Conservation (phyloP, 305 asterid genomes). For the Plantago rigida region DNA sequence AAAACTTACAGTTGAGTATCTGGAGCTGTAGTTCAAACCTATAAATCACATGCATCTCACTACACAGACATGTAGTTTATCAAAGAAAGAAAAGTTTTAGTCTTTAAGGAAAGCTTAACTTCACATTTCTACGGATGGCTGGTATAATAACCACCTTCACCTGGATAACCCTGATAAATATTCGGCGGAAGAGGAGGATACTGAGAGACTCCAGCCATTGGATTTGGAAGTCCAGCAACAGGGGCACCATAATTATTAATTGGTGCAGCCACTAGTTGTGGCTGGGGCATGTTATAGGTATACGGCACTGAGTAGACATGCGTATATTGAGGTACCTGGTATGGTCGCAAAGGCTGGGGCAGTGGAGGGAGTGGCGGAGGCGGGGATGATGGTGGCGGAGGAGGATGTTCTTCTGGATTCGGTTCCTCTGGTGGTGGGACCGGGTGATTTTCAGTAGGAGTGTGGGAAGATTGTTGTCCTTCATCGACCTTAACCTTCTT, state of each 20-base stretch:
- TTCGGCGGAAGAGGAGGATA: slow-evolving; percentile 1
- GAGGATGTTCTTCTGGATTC: slow-evolving; percentile 45
- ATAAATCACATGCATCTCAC: slow-evolving; percentile 8
- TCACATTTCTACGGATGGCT: neutral
- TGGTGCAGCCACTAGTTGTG: slow-evolving; percentile 33
- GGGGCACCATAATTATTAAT: too few species aligned
- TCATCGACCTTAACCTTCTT: slow-evolving; percentile 61
- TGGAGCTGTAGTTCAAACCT: neutral
- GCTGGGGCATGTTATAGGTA: slow-evolving; percentile 43
- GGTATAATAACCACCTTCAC: slow-evolving; percentile 4
- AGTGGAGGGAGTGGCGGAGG: slow-evolving; percentile 78
- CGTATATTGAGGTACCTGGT: slow-evolving; percentile 50
- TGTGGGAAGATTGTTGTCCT: slow-evolving; percentile 33
- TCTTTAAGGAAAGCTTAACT: neutral
- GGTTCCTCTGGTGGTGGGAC: slow-evolving; percentile 33
- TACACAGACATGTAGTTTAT: neutral
- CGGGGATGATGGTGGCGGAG: slow-evolving; percentile 71
- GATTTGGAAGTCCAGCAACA: too few species aligned
- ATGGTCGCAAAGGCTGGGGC: slow-evolving; percentile 64
- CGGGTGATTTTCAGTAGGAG: slow-evolving; percentile 38
- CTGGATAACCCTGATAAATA: slow-evolving; percentile 1
- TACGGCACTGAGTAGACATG: slow-evolving; percentile 48
- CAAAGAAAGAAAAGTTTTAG: too few species aligned
- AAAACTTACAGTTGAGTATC: too few species aligned
- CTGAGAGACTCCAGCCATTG: neutral